Base-by-base conservation (phyloP, 139 green algal species). In the Chlamydomonas sp. region DNA sequence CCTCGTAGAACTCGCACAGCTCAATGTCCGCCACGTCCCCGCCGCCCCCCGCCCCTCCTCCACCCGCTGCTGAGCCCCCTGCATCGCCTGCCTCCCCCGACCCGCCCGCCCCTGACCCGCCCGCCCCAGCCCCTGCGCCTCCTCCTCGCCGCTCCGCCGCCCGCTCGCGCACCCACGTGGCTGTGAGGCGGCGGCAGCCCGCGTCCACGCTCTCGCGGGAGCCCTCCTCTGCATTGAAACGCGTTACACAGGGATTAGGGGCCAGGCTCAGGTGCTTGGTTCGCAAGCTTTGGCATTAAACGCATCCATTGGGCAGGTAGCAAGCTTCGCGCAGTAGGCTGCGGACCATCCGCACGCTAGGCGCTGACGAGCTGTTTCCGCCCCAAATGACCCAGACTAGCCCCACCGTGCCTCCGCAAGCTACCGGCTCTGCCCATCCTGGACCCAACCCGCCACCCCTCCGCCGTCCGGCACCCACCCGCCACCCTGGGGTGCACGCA, bases 171-270 rank as follows among this genome's bases (percentile, higher is more conserved):
- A 99, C 97, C 98, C 98, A 99, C 5, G 93, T 90, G 2, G 98
- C 98, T 1, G 98, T 99, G 66, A 99, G 94, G 9, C 93, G 90
- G 17, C 98, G 92, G 93, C 98, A 99, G 77, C 93, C 92, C 9
- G 97, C 94, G 85, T 99, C 98, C 62, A 99, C 98, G 78, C 93
- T 96, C 90, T 99, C 98, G 8, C 98, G 90, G 0, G 94, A 97
- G 0, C 95, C 95, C 91, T 97, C 96, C 87, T 98, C 96, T 97
- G 93, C 72, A 31, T 31, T 5, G 18, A 17, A 16, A 4, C 6
- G 77, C 67, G 12, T 3, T 12, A n/a, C 67, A 49, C 31, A 49
- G 67, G 9, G 67, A 15, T 5, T 5, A 72, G 67, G 67, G 67
- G 67, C 67, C 17, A 72, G 67, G 67, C 10, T 12, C 67, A 72